Conservation (phyloP, 2,329 filamentous ascomycete species). For the Fusarium algeriense region DNA sequence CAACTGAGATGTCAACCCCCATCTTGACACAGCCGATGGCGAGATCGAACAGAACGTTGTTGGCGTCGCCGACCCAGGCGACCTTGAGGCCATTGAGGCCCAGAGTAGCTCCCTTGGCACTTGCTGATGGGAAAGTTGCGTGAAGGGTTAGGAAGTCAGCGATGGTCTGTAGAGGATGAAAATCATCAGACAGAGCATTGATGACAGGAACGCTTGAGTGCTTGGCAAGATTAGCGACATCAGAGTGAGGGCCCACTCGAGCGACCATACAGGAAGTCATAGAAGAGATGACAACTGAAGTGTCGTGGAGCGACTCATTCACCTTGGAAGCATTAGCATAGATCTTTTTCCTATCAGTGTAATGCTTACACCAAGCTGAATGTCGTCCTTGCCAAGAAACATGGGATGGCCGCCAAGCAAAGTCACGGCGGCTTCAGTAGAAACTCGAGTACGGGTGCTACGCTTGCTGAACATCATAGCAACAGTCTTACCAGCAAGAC, state of each 20-base stretch:
- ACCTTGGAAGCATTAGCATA: slow-evolving; percentile 61
- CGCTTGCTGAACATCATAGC: slow-evolving; percentile 98
- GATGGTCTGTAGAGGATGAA: slow-evolving; percentile 93
- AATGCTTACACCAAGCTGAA: slow-evolving; percentile 82
- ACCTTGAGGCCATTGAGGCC: slow-evolving; percentile 88
- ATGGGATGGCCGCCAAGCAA: slow-evolving; percentile 92
- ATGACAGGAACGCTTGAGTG: slow-evolving; percentile 84
- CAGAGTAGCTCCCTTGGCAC: slow-evolving; percentile 59
- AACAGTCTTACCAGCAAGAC: slow-evolving; percentile 81
- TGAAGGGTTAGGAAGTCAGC: slow-evolving; percentile 93
- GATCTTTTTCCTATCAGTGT: not conserved
- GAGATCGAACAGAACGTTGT: slow-evolving; percentile 96
- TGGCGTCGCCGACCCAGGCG: slow-evolving; percentile 96
- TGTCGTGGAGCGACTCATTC: slow-evolving; percentile 96
- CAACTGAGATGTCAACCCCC: slow-evolving; percentile 87
- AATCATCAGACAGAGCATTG: slow-evolving; percentile 89
- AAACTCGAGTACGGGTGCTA: slow-evolving; percentile 92
- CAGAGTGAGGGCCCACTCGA: slow-evolving; percentile 81
- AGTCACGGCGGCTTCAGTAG: slow-evolving; percentile 91
- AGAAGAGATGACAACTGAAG: slow-evolving; percentile 90
- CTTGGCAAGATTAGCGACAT: slow-evolving; percentile 77
- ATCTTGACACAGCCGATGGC: slow-evolving; percentile 89
- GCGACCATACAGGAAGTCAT: slow-evolving; percentile 89
- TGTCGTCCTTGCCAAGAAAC: slow-evolving; percentile 96
- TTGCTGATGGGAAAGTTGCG: slow-evolving; percentile 74